Evolutionary conservation across 2,329 filamentous ascomycete species (phyloP).

Genomic region (Botrytis aclada): DNA sequence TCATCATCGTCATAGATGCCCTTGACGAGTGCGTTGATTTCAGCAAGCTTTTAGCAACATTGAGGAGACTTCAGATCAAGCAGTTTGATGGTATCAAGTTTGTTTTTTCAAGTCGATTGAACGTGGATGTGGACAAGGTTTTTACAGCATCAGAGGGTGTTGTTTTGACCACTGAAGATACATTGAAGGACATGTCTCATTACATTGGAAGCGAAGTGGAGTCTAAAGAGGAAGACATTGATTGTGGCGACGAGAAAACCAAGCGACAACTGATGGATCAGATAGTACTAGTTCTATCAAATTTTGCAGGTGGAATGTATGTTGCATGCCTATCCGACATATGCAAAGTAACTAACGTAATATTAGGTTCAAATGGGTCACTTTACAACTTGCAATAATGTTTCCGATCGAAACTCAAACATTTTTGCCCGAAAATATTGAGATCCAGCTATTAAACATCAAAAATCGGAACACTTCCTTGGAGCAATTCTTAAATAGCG

Average conservation of each 20-base stretch:
- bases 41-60: neutral
- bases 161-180: neutral
- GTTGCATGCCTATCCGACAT: neutral
- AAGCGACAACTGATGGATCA: neutral
- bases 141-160: neutral
- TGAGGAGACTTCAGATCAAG: neutral
- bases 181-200: neutral
- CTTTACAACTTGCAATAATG: neutral
- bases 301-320: neutral
- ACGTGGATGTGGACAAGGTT: neutral
- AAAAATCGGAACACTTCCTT: neutral
- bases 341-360: neutral
- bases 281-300: neutral
- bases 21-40: neutral
- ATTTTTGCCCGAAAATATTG: neutral
- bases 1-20: neutral
- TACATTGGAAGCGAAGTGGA: neutral
- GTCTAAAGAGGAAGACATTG: neutral
- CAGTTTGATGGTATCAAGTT: neutral
- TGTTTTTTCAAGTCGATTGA: neutral
- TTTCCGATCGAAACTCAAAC: slow-evolving; percentile 1
- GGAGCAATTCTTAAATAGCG: neutral
- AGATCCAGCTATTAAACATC: neutral
- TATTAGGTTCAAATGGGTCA: neutral
- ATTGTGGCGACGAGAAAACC: neutral